Base-by-base conservation (phyloP, 2,329 filamentous ascomycete genomes). In the Botrytis tulipae region DNA sequence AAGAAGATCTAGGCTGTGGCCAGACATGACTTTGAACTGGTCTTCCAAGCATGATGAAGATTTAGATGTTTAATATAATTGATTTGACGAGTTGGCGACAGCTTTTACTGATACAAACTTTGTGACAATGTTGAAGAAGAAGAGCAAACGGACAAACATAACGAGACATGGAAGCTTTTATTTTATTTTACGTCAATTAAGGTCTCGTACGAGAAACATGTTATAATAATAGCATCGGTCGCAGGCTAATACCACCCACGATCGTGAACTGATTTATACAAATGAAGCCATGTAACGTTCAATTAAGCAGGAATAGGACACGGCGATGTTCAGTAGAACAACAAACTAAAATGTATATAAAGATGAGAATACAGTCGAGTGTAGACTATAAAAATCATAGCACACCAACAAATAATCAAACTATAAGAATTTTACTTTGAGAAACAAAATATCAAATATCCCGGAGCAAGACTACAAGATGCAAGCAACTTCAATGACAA, bases 11-110 rank as follows among this genome's bases (percentile, higher is more conserved):
- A 42, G 8, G 48, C 46, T 4, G 62, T 51, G 22, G 46, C 46
- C 44, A 60, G 59, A 4, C 48, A 59, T 42, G 37, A 60, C 14
- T 62, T 29, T 2, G 22, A n/a, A 29, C 29, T 8, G 20, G 62
- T 66, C 4, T 68, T 68, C 1, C 62, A 72, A 37, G 46, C 22
- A n/a, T 68, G 61, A 51, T 68, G 14, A 67, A 40, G 42, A 63
- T 71, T 46, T 63, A 16, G 9, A 71, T 10, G 57, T 44, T 63
- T 25, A 42, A 61, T 20, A 20, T 35, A 29, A 46, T 14, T 10
- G 67, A 44, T 46, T 40, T 60, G 42, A 14, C 29, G 12, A 48
- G 20, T 66, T 66, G 22, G 35, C 22, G 2, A 22, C 9, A 48
- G 62, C n/a, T 35, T 65, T 35, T 70, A n/a, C 51, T 70, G 20